These are phyloP conservation scores for Mitragyna speciosa DNA, from an alignment of 257 asterid genomes.

Conservation along the genomic window DNA sequence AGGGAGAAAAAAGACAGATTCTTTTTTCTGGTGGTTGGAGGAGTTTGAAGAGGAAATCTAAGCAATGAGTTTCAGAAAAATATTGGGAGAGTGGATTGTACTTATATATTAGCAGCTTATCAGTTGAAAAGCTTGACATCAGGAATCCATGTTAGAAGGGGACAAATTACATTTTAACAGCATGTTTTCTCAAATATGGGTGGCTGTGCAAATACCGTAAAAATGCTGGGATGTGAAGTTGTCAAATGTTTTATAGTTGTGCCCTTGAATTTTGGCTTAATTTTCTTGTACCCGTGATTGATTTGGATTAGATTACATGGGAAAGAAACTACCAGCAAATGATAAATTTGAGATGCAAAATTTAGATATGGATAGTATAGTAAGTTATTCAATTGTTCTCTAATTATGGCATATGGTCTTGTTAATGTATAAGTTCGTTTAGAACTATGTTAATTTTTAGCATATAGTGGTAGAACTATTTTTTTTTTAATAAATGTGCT, in stretches of 20 bases:
- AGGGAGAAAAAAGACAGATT: slow-evolving; percentile 2
- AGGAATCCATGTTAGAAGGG: not conserved
- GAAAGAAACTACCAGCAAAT: not conserved
- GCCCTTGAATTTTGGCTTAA: slow-evolving; percentile 8
- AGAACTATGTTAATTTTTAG: too few species aligned
- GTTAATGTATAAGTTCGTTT: too few species aligned
- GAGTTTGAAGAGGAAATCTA: slow-evolving; percentile 4
- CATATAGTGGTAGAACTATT: too few species aligned
- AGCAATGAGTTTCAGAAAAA: slow-evolving; percentile 19
- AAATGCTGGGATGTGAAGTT: not conserved
- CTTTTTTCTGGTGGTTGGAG: slow-evolving; percentile 22
- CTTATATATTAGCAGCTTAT: slow-evolving; percentile 7
- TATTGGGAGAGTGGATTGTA: slow-evolving; percentile 9
- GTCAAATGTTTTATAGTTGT: not conserved
- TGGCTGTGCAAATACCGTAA: slow-evolving; percentile 12
- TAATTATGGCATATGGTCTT: too few species aligned
- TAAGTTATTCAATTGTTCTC: too few species aligned
- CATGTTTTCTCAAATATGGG: slow-evolving; percentile 13
- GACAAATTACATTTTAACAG: slow-evolving; percentile 6
- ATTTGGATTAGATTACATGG: not conserved
- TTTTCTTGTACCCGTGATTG: not conserved
- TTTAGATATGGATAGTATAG: too few species aligned
- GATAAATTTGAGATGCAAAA: too few species aligned
- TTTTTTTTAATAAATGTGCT: too few species aligned
- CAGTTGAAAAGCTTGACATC: not conserved